These are phyloP conservation scores for Bauhinia variegata DNA, from an alignment of 306 rosid genomes.

Conservation along the genomic window DNA sequence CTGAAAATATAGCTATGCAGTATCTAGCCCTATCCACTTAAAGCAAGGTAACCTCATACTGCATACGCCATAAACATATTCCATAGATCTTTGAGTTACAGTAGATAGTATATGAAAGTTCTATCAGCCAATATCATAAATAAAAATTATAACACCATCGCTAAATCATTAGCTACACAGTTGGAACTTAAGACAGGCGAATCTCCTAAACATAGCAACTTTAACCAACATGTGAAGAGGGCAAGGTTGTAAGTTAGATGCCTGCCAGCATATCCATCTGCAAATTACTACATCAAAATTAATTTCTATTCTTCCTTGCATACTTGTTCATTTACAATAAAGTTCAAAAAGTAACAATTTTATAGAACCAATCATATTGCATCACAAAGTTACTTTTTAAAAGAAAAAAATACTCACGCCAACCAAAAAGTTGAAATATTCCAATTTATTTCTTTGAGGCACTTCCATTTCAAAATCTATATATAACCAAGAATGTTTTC, in stretches of 20 bases:
- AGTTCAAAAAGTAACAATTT: neutral
- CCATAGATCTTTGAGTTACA: neutral
- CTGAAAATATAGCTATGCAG: neutral
- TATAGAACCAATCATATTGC: neutral
- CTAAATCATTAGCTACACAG: neutral
- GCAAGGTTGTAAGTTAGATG: neutral
- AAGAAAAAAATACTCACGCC: too few species aligned
- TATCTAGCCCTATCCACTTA: neutral
- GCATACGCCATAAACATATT: neutral
- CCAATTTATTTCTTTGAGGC: neutral
- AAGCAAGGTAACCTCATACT: neutral
- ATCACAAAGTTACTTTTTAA: too few species aligned
- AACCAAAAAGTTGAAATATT: too few species aligned
- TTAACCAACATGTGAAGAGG: neutral
- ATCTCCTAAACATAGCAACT: neutral
- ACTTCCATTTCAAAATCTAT: neutral
- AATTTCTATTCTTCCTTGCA: neutral
- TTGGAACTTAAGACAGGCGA: neutral
- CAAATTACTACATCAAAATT: conserved; percentile 4
- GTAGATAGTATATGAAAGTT: neutral
- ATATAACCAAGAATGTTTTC: neutral
- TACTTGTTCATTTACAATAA: neutral
- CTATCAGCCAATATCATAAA: too few species aligned
- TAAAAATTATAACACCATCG: neutral
- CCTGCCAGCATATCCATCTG: neutral